These are phyloP conservation scores for Xylariaceae sp. DNA, from an alignment of 2,329 filamentous ascomycete species.

Conservation along the genomic window DNA sequence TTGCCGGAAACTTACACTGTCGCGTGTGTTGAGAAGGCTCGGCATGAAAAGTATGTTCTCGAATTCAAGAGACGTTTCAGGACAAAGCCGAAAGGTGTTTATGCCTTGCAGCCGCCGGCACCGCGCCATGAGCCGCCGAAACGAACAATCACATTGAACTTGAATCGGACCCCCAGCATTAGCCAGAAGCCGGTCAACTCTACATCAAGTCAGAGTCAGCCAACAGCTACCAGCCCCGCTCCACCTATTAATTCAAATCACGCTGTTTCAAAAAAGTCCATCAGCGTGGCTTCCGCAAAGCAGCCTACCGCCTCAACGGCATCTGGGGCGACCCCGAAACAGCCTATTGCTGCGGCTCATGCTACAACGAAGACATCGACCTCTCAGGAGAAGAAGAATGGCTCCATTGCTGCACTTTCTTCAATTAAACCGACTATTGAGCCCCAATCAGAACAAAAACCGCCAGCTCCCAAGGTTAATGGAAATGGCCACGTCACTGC, in stretches of 20 bases:
- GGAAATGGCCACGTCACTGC: constrained; percentile 16
- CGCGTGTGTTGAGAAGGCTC: constrained; percentile 25
- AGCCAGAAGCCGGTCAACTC: constrained; percentile 16
- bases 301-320: constrained; percentile 11
- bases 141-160: constrained; percentile 32
- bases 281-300: constrained; percentile 17
- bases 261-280: constrained; percentile 14
- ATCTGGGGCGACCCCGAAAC: constrained; percentile 10
- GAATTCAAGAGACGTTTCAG: constrained; percentile 27
- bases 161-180: constrained; percentile 27
- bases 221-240: constrained; percentile 5
- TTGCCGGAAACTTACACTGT: constrained; percentile 43
- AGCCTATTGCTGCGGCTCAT: constrained; percentile 5
- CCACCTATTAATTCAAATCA: constrained; percentile 5
- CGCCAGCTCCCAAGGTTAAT: constrained; percentile 19
- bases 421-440: constrained; percentile 29
- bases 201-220: constrained; percentile 9
- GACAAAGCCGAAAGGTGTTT: constrained; percentile 26
- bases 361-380: background rate
- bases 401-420: constrained; percentile 28
- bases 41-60: constrained; percentile 23
- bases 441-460: constrained; percentile 22
- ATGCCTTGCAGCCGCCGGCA: constrained; percentile 20
- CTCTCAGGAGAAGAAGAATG: constrained; percentile 21
- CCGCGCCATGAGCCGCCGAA: constrained; percentile 25